These are phyloP conservation scores for Penicillium sp. DNA, from an alignment of 2,329 filamentous ascomycete species.

Conservation along the genomic window DNA sequence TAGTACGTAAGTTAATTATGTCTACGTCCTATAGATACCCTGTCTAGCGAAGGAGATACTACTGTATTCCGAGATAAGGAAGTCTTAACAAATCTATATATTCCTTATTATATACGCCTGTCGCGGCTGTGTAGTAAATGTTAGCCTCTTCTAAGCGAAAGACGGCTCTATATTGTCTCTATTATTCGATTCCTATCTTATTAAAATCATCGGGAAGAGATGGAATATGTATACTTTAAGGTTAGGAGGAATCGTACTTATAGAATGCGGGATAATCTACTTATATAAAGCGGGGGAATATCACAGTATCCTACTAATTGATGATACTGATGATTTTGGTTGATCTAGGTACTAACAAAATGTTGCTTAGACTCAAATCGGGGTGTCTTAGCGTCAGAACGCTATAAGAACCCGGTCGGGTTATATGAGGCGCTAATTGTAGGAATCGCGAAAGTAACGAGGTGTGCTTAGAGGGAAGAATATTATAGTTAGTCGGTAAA, in stretches of 20 bases:
- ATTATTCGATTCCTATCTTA: slow-evolving; percentile 20
- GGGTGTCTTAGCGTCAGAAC: slow-evolving; percentile 28
- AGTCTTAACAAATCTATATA: slow-evolving; percentile 24
- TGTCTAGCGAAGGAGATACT: slow-evolving; percentile 30
- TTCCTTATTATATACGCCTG: slow-evolving; percentile 23
- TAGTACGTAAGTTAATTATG: slow-evolving; percentile 29
- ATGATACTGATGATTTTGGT: slow-evolving; percentile 29
- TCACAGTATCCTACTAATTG: slow-evolving; percentile 30
- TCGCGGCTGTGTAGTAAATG: slow-evolving; percentile 34
- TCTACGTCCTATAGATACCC: slow-evolving; percentile 33
- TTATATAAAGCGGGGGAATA: slow-evolving; percentile 29
- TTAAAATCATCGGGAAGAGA: slow-evolving; percentile 28
- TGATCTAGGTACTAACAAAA: slow-evolving; percentile 26
- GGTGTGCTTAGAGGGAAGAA: slow-evolving; percentile 25
- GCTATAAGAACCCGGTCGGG: slow-evolving; percentile 14
- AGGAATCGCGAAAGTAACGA: slow-evolving; percentile 28
- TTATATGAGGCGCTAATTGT: slow-evolving; percentile 23
- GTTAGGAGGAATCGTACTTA: slow-evolving; percentile 25
- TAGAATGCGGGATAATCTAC: slow-evolving; percentile 30
- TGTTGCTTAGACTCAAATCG: slow-evolving; percentile 30
- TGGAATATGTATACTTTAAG: slow-evolving; percentile 27
- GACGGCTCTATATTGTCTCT: slow-evolving; percentile 18
- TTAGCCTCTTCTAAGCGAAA: slow-evolving; percentile 24
- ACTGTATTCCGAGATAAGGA: slow-evolving; percentile 26
- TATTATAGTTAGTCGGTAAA: slow-evolving; percentile 26